Evolutionary conservation across 2,329 filamentous ascomycete genomes (phyloP), one percentile per base, ranked within the genome.

Genomic region (Fusarium nematophilum): DNA sequence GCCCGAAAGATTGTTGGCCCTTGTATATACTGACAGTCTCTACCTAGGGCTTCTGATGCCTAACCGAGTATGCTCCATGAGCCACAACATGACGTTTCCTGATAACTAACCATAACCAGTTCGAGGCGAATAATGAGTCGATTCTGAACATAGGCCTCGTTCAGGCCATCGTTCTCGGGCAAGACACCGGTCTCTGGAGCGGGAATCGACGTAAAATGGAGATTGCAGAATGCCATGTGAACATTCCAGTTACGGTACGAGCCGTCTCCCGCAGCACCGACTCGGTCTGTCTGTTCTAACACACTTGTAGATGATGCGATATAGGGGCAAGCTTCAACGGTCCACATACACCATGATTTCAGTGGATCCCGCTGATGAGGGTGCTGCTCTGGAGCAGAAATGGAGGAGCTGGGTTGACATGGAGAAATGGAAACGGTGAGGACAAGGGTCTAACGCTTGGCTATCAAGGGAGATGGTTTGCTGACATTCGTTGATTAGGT

Each of bases 351-450:
- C 81, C 2, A 71, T 76, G 3, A 79, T 89, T 11, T 69, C 76
- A 0, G 81, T 86, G 2, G 69, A 75, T n/a, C 67, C 79, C 1
- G 79, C 81, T 1, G 88, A 90, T 50, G 76, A 83, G 17, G 85
- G 83, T 1, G 72, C 83, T 14, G 75, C 75, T 3, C 74, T 92
- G 1, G 82, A 90, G 53, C 74, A 78, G 4, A 91, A 90, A 65
- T 92, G 89, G 89, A 79, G 75, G 50, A 73, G 75, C 18, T 92
- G 89, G 89, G 80, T 84, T 11, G 79, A 85, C 39, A 78, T 84
- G 55, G 89, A 91, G 67, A 86, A 85, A 3, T 90, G 85, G 76
- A 90, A 90, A 69, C 82, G 88, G 76, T 83, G 59, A 48, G 65
- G 10, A 40, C 17, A 13, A 29, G 13, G n/a, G 5, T 15, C 9